Percentiles rank a stretch among this genome's conserved stretches.
phyloP scores from a whole-genome alignment of 169 alveolate genomes.

The Perkinsus marinus region DNA sequence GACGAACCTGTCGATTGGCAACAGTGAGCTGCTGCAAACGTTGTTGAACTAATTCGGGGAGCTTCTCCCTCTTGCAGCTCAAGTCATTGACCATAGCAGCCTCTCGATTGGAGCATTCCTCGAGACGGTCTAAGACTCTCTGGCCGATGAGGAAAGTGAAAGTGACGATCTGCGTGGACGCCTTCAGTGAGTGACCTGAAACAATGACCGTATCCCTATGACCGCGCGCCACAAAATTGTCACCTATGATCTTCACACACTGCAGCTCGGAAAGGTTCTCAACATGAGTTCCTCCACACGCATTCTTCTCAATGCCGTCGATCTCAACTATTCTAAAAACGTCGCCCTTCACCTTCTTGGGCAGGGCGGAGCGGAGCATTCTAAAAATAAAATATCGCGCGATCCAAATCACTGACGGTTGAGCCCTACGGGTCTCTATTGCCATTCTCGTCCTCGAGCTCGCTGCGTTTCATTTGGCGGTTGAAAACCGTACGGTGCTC shows the following conservation, averaged over 20 bases:
- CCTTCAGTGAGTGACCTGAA: background rate
- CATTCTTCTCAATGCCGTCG: background rate
- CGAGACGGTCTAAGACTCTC: background rate
- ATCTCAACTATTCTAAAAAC: background rate
- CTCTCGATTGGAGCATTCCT: background rate
- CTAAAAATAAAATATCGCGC: background rate
- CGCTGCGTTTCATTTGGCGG: background rate
- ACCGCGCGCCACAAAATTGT: background rate
- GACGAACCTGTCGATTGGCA: background rate
- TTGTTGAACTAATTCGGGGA: background rate
- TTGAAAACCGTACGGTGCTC: background rate
- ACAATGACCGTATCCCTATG: background rate
- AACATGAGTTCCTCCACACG: background rate
- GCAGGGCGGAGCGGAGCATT: background rate
- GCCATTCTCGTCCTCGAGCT: background rate
- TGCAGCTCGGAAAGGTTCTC: background rate
- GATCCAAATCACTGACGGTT: background rate
- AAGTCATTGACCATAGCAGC: background rate
- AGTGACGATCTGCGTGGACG: background rate
- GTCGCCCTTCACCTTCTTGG: background rate
- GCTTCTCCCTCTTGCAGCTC: background rate
- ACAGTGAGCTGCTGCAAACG: background rate
- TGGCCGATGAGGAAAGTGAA: background rate
- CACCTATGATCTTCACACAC: background rate
- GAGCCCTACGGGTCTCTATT: background rate